Percentiles rank a stretch among this genome's conserved stretches.
Conservation (phyloP, 768 basidiomycete species). For the Leucosporidium scottii region DNA sequence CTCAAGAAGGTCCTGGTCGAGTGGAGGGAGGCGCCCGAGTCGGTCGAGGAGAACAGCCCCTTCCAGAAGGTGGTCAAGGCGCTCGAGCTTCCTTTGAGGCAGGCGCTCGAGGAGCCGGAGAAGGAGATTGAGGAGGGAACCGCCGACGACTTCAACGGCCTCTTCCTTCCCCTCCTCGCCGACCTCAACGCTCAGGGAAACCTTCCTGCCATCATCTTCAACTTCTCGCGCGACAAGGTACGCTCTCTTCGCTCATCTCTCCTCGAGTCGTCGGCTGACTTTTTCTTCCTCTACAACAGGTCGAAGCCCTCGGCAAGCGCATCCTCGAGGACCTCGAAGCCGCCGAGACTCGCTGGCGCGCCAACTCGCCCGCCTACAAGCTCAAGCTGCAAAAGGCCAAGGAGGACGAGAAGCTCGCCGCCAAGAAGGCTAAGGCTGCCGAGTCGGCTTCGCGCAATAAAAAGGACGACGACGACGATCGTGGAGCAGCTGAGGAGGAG, state of each 20-base stretch:
- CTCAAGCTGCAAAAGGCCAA: slow-evolving; percentile 50
- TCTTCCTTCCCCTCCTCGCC: slow-evolving; percentile 48
- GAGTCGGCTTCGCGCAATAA: slow-evolving; percentile 37
- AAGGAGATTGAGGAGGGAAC: slow-evolving; percentile 25
- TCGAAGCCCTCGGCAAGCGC: slow-evolving; percentile 51
- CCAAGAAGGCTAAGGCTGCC: slow-evolving; percentile 43
- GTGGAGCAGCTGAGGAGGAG: slow-evolving; percentile 42
- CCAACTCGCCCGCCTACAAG: slow-evolving; percentile 52
- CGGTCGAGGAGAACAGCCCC: slow-evolving; percentile 41
- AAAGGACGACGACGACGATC: slow-evolving; percentile 34
- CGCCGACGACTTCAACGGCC: slow-evolving; percentile 44
- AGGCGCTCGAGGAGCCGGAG: slow-evolving; percentile 23
- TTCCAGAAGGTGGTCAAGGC: slow-evolving; percentile 45
- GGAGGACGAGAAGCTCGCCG: slow-evolving; percentile 48
- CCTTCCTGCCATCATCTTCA: slow-evolving; percentile 62
- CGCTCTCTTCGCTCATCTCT: neutral
- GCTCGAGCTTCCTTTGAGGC: slow-evolving; percentile 22
- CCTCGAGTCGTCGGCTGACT: neutral
- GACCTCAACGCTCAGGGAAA: slow-evolving; percentile 55
- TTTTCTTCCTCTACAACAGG: slow-evolving; percentile 39
- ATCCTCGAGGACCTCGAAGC: slow-evolving; percentile 44
- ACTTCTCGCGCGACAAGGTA: slow-evolving; percentile 51
- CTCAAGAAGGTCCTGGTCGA: slow-evolving; percentile 49
- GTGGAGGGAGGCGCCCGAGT: slow-evolving; percentile 45
- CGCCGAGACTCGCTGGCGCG: slow-evolving; percentile 53